A percentile compares a stretch with the other conserved stretches of the same genome.
Conservation (phyloP, 495 filamentous ascomycete species). For the Pseudomonodictys pantanalensis region DNA sequence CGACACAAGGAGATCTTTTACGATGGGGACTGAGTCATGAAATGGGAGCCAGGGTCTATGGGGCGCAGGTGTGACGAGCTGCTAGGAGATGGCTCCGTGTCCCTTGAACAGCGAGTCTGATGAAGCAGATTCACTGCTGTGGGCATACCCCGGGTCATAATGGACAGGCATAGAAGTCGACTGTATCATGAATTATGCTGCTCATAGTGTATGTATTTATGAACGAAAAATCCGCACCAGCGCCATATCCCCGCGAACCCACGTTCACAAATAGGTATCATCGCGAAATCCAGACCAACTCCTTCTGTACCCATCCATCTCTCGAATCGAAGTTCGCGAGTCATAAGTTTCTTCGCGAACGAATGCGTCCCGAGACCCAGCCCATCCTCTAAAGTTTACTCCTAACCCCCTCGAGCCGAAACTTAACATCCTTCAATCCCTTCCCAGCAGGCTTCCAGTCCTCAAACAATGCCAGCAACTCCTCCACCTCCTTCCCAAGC, state of each 20-base stretch:
- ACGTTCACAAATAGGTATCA: conserved; percentile 15
- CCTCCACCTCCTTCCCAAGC: conserved; percentile 68
- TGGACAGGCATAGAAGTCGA: too few species aligned
- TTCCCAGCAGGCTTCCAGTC: conserved; percentile 89
- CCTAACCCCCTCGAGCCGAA: conserved; percentile 85
- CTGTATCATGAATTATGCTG: too few species aligned
- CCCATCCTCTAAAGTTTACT: conserved; percentile 61
- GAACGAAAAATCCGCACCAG: too few species aligned
- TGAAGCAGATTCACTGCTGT: too few species aligned
- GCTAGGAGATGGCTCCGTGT: too few species aligned
- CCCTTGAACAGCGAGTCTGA: too few species aligned
- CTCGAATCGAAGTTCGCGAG: too few species aligned
- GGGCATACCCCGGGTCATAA: too few species aligned
- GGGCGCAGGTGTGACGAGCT: too few species aligned
- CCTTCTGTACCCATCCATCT: background rate
- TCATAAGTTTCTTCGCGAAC: background rate
- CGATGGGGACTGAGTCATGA: conserved; percentile 40
- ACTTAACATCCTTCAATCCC: conserved; percentile 92
- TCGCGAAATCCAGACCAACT: background rate
- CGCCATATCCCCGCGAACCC: too few species aligned
- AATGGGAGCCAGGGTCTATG: too few species aligned
- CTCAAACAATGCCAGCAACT: conserved; percentile 83
- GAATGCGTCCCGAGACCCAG: background rate
- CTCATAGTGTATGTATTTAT: too few species aligned
- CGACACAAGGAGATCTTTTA: conserved; percentile 78